Conservation (phyloP, 441 rosid genomes). For the Eutrema salsugineum region DNA sequence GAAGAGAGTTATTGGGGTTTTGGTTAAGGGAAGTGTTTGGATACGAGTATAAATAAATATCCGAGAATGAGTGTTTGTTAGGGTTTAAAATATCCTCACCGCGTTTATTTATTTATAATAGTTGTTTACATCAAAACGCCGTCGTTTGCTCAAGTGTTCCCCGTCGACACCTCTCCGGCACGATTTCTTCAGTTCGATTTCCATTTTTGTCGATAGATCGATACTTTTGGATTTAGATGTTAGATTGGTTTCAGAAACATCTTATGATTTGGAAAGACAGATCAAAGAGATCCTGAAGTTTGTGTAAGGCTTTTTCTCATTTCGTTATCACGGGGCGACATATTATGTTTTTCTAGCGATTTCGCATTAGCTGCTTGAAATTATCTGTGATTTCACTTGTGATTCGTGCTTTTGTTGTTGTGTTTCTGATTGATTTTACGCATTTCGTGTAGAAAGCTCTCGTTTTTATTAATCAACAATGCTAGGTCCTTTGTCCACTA, state of each 20-base stretch:
- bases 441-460: not conserved
- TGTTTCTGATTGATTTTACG: not conserved
- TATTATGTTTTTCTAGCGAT: not conserved
- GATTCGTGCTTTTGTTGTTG: not conserved
- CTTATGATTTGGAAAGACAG: not conserved
- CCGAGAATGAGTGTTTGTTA: not conserved
- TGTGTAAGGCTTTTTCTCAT: constrained; percentile 1
- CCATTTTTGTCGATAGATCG: constrained; percentile 4
- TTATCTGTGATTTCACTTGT: not conserved
- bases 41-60: not conserved
- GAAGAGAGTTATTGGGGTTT: constrained; percentile 13
- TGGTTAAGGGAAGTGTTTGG: constrained; percentile 2
- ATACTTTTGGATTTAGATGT: not conserved
- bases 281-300: not conserved
- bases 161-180: not conserved
- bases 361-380: not conserved
- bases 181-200: constrained; percentile 1
- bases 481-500: constrained; percentile 10
- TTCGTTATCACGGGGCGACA: not conserved
- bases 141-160: not conserved
- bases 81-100: not conserved
- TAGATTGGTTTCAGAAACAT: not conserved
- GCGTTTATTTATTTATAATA: not conserved
- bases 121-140: not conserved
- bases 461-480: not conserved